Percentiles rank a stretch among this genome's conserved stretches.
phyloP scores from a whole-genome alignment of 2,329 filamentous ascomycete genomes.

The Pseudogymnoascus sp. region DNA sequence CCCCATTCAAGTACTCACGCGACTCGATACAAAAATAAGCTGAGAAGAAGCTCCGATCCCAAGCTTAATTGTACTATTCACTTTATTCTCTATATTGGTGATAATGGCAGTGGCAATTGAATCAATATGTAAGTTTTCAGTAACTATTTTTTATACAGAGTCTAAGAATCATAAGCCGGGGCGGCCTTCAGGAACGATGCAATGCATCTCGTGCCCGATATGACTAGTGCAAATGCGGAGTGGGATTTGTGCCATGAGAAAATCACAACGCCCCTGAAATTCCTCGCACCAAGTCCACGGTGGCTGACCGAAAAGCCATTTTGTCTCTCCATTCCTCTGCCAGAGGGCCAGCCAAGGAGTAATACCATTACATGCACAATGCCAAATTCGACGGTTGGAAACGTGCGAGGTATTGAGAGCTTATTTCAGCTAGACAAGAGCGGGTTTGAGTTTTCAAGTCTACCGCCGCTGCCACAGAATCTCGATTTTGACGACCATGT shows the following conservation, averaged over 20 bases:
- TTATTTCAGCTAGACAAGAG: constrained; percentile 10
- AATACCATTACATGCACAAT: not conserved
- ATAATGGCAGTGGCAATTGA: not conserved
- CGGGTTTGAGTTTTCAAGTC: constrained; percentile 10
- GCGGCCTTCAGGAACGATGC: not conserved
- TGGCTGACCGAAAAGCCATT: not conserved
- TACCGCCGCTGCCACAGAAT: not conserved
- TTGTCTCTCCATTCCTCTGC: not conserved
- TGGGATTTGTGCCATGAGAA: not conserved
- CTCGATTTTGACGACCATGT: not conserved
- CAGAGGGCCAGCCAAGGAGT: not conserved
- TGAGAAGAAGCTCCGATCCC: not conserved
- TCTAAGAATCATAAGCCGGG: not conserved
- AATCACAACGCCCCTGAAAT: not conserved
- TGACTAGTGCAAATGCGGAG: not conserved
- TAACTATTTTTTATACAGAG: not conserved
- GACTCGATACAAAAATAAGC: too few relatives aligned
- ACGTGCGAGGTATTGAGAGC: not conserved
- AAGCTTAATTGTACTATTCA: not conserved
- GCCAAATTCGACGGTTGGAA: not conserved
- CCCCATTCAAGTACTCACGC: not conserved
- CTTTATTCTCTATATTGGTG: not conserved
- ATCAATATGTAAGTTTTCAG: not conserved
- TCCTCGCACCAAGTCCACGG: not conserved
- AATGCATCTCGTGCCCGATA: not conserved